These are phyloP conservation scores for Porodaedalea pini DNA, from an alignment of 1,284 basidiomycete species.

Conservation along the genomic window DNA sequence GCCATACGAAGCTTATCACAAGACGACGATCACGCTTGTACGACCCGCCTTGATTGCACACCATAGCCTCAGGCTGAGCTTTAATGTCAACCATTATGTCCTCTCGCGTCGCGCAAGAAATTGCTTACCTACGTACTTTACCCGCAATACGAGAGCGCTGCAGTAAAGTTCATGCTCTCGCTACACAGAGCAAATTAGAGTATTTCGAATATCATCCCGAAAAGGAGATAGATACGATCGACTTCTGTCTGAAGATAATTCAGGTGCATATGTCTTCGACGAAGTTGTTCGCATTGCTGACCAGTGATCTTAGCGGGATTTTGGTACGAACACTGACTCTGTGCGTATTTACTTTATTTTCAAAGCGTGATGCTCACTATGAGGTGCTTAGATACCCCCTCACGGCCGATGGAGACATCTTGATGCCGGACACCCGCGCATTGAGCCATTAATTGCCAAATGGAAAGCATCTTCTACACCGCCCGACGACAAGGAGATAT, in stretches of 20 bases:
- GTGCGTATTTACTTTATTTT: slow-evolving; percentile 37
- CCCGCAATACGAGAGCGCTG: slow-evolving; percentile 87
- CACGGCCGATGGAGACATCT: slow-evolving; percentile 93
- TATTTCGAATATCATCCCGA: slow-evolving; percentile 86
- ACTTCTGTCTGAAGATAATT: slow-evolving; percentile 81
- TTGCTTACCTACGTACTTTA: slow-evolving; percentile 79
- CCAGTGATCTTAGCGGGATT: slow-evolving; percentile 65
- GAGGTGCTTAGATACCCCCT: slow-evolving; percentile 68
- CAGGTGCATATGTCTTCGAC: slow-evolving; percentile 42
- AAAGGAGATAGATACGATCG: slow-evolving; percentile 68
- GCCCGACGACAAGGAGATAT: slow-evolving; percentile 57
- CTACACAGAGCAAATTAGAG: slow-evolving; percentile 66
- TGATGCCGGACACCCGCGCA: slow-evolving; percentile 60
- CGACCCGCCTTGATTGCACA: not conserved
- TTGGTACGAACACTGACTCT: slow-evolving; percentile 62
- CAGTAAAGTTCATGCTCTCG: slow-evolving; percentile 72
- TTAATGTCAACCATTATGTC: slow-evolving; percentile 11
- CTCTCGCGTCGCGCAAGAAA: slow-evolving; percentile 34
- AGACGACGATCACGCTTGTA: not conserved
- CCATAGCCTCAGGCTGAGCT: not conserved
- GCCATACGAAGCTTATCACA: not conserved
- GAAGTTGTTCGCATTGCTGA: slow-evolving; percentile 3
- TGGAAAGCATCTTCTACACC: slow-evolving; percentile 50
- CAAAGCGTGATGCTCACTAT: slow-evolving; percentile 2
- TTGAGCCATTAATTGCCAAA: slow-evolving; percentile 53